These are phyloP conservation scores for Sporothrix phasma DNA, from an alignment of 2,329 filamentous ascomycete species.

Conservation along the genomic window DNA sequence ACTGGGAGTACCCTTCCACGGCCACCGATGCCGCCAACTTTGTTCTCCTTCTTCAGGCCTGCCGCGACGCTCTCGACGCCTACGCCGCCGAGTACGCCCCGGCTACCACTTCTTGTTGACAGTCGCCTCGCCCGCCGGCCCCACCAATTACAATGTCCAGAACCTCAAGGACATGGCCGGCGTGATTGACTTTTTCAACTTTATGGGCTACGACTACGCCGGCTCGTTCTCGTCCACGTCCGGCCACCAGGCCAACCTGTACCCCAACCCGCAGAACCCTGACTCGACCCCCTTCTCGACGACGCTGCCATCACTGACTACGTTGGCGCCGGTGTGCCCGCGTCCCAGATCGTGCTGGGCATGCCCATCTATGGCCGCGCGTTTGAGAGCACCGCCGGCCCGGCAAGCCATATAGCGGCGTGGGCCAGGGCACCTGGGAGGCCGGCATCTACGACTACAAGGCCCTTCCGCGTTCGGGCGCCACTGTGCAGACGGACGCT, in stretches of 20 bases:
- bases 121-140: conserved; percentile 41
- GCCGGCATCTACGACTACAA: conserved; percentile 74
- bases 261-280: conserved; percentile 42
- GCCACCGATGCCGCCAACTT: conserved; percentile 34
- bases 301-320: conserved; percentile 57
- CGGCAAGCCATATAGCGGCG: conserved; percentile 54
- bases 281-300: conserved; percentile 59
- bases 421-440: conserved; percentile 63
- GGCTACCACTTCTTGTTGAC: conserved; percentile 45
- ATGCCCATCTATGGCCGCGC: conserved; percentile 72
- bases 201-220: conserved; percentile 67
- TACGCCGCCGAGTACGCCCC: conserved; percentile 36
- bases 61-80: conserved; percentile 38
- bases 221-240: conserved; percentile 54
- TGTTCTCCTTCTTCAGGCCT: conserved; percentile 34
- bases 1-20: conserved; percentile 33
- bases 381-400: conserved; percentile 55
- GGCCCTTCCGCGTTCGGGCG: conserved; percentile 53
- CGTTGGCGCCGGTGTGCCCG: conserved; percentile 48
- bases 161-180: conserved; percentile 36
- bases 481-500: conserved; percentile 47
- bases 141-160: conserved; percentile 37
- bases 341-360: conserved; percentile 61
- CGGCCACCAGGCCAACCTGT: conserved; percentile 66
- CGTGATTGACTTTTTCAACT: conserved; percentile 44